These are phyloP conservation scores for Fusarium virguliforme DNA, from an alignment of 2,329 filamentous ascomycete species.

Conservation along the genomic window DNA sequence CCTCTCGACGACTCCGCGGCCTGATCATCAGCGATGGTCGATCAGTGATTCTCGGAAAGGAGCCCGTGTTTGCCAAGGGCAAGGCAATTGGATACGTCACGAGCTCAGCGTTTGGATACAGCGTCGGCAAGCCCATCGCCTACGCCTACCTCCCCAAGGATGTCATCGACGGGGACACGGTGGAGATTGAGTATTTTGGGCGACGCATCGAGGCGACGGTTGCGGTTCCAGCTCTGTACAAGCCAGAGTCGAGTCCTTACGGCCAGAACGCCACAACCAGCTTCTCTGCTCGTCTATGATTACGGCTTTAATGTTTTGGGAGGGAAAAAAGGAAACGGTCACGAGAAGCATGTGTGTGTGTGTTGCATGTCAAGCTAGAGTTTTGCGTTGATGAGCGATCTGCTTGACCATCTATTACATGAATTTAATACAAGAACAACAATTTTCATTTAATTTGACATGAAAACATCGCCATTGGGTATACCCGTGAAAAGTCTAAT, in stretches of 20 bases:
- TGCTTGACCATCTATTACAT: slow-evolving; percentile 4
- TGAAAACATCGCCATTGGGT: background rate
- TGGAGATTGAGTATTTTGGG: slow-evolving; percentile 76
- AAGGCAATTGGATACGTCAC: slow-evolving; percentile 71
- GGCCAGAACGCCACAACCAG: slow-evolving; percentile 20
- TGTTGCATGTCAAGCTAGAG: slow-evolving; percentile 7
- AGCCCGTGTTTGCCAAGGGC: slow-evolving; percentile 70
- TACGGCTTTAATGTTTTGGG: slow-evolving; percentile 24
- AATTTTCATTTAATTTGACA: background rate
- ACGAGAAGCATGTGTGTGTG: background rate
- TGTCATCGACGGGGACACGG: slow-evolving; percentile 63
- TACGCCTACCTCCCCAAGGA: slow-evolving; percentile 70
- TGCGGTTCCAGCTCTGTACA: slow-evolving; percentile 60
- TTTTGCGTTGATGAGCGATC: background rate
- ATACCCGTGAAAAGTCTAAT: background rate
- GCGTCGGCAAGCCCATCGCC: slow-evolving; percentile 71
- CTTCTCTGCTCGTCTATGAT: slow-evolving; percentile 38
- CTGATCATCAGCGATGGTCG: slow-evolving; percentile 70
- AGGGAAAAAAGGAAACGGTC: background rate
- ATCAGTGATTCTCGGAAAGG: slow-evolving; percentile 74
- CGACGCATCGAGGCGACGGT: slow-evolving; percentile 69
- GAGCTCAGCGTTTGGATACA: slow-evolving; percentile 74
- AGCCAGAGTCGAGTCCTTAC: slow-evolving; percentile 40
- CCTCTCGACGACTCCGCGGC: slow-evolving; percentile 61
- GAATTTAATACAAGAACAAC: slow-evolving; percentile 5